Conservation (phyloP, 129 eudicot species). For the Tanacetum coccineum region DNA sequence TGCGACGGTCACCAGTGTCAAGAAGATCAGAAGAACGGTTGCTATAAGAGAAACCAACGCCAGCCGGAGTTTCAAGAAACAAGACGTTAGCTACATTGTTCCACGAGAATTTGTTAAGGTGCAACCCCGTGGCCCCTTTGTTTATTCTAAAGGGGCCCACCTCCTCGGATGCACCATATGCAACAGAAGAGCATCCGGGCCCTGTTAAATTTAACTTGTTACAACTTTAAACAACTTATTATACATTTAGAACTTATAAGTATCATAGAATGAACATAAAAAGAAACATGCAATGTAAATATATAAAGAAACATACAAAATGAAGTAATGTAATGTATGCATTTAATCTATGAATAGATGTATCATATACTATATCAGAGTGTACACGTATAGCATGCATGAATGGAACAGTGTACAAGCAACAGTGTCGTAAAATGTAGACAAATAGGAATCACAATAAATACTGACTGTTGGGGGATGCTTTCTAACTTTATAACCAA, state of each 20-base stretch:
- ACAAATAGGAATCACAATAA: slow-evolving; percentile 20
- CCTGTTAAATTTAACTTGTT: slow-evolving; percentile 35
- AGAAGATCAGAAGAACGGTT: slow-evolving; percentile 77
- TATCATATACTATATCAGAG: not conserved
- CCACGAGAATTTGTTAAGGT: slow-evolving; percentile 82
- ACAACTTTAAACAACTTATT: not conserved
- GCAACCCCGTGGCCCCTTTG: slow-evolving; percentile 62
- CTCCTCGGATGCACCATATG: slow-evolving; percentile 99
- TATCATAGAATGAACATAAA: not conserved
- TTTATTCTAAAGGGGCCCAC: slow-evolving; percentile 88
- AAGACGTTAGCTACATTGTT: slow-evolving; percentile 77
- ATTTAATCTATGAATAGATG: slow-evolving; percentile 4
- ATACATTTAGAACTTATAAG: too few relatives aligned
- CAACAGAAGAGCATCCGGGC: slow-evolving; percentile 96
- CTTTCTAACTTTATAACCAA: slow-evolving; percentile 14
- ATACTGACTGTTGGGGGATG: slow-evolving; percentile 19
- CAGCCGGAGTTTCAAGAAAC: slow-evolving; percentile 95
- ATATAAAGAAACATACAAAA: not conserved
- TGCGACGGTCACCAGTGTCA: slow-evolving; percentile 87
- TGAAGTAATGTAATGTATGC: not conserved
- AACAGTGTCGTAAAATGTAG: slow-evolving; percentile 18
- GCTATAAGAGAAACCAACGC: slow-evolving; percentile 92
- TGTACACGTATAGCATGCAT: slow-evolving; percentile 23
- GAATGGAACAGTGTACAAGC: slow-evolving; percentile 12
- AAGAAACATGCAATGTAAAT: not conserved